These are phyloP conservation scores for Raddia distichophylla DNA, from an alignment of 176 grass and related monocot genomes.

Conservation along the genomic window DNA sequence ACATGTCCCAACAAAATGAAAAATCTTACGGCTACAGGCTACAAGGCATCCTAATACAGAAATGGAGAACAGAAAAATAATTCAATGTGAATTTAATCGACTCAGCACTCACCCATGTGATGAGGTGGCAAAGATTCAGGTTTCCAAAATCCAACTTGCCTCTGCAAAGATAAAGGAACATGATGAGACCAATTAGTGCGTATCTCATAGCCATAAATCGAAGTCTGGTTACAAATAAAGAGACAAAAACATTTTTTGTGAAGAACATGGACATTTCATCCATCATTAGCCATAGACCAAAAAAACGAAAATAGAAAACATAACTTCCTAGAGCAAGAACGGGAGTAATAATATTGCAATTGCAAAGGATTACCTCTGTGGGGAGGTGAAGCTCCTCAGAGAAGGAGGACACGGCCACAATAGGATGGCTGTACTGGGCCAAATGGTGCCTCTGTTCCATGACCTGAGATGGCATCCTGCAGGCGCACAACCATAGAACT, in stretches of 20 bases:
- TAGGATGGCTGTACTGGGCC: slow-evolving; percentile 44
- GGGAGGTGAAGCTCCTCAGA: slow-evolving; percentile 70
- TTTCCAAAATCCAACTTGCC: too few species aligned
- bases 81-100: background rate
- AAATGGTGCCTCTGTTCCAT: slow-evolving; percentile 75
- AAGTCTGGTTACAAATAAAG: too few species aligned
- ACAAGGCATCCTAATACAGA: slow-evolving; percentile 19
- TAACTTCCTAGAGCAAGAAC: slow-evolving; percentile 4
- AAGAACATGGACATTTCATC: too few species aligned
- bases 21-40: background rate
- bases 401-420: slow-evolving; percentile 58
- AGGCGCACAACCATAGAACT: slow-evolving; percentile 1
- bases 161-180: too few species aligned
- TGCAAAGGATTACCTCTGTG: slow-evolving; percentile 56
- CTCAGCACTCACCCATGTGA: too few species aligned
- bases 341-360: slow-evolving; percentile 19
- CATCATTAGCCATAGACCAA: too few species aligned
- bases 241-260: too few species aligned
- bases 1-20: background rate
- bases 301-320: slow-evolving; percentile 11
- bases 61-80: slow-evolving; percentile 23
- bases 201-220: too few species aligned
- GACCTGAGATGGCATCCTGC: slow-evolving; percentile 66
- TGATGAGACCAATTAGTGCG: too few species aligned
- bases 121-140: too few species aligned